A percentile compares a stretch with the other conserved stretches of the same genome.
Evolutionary conservation across 2,329 filamentous ascomycete species (phyloP).

Genomic region (Sarocladium kiliense): DNA sequence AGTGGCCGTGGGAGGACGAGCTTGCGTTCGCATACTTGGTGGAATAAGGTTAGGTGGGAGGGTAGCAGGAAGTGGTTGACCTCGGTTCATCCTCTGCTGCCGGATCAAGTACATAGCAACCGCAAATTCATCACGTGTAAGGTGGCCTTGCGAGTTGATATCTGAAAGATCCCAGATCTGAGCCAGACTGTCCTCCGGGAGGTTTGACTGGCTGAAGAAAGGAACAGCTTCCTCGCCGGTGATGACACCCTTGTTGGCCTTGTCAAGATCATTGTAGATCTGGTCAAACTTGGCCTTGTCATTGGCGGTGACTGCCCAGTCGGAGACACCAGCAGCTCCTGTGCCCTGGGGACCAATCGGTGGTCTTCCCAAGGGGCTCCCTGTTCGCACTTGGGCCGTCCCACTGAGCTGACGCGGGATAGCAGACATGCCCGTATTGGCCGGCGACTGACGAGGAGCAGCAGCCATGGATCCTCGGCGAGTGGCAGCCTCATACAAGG

Average conservation of each 20-base stretch:
- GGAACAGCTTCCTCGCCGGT: conserved; percentile 90
- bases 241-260: conserved; percentile 72
- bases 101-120: conserved; percentile 97
- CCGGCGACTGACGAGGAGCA: conserved; percentile 43
- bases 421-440: conserved; percentile 46
- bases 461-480: conserved; percentile 47
- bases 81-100: conserved; percentile 71
- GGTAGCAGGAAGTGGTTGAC: conserved; percentile 61
- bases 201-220: conserved; percentile 88
- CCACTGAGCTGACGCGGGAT: conserved; percentile 83
- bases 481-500: conserved; percentile 84
- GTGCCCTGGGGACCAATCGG: conserved; percentile 39
- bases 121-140: conserved; percentile 87
- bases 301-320: conserved; percentile 77
- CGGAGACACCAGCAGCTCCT: conserved; percentile 30
- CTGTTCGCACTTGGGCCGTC: conserved; percentile 56
- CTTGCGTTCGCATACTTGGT: conserved; percentile 72
- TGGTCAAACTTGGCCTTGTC: conserved; percentile 88
- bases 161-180: conserved; percentile 98
- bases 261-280: conserved; percentile 81
- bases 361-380: conserved; percentile 50
- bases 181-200: conserved; percentile 83
- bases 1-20: conserved; percentile 24
- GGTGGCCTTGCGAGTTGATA: conserved; percentile 80
- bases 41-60: conserved; percentile 79